These are phyloP conservation scores for Candida sojae DNA, from an alignment of 1,139 yeast genomes.

Conservation along the genomic window DNA sequence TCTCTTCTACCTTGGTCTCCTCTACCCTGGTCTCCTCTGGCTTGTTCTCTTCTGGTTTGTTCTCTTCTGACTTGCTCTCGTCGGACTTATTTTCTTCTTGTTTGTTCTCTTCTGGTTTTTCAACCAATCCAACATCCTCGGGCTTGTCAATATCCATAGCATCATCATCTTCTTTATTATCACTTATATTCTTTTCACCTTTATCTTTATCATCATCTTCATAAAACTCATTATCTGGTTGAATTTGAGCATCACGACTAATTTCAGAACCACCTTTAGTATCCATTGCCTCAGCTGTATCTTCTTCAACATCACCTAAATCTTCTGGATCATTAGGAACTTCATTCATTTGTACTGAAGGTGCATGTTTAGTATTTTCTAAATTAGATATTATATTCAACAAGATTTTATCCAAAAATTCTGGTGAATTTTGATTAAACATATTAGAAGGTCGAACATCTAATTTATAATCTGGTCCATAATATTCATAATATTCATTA, in stretches of 20 bases:
- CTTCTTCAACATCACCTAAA: conserved; percentile 76
- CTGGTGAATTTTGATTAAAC: conserved; percentile 95
- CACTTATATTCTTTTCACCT: conserved; percentile 38
- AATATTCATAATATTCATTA: conserved; percentile 95
- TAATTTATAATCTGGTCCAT: conserved; percentile 91
- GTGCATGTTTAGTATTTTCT: conserved; percentile 90
- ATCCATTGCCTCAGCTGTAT: conserved; percentile 70
- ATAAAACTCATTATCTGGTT: conserved; percentile 68
- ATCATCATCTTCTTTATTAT: background rate
- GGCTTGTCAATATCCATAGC: conserved; percentile 72
- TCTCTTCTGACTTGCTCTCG: background rate
- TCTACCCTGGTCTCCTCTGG: conserved; percentile 29
- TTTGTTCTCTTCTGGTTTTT: background rate
- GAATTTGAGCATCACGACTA: conserved; percentile 74
- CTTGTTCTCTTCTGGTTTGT: background rate
- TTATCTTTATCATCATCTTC: conserved; percentile 59
- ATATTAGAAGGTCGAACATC: conserved; percentile 96
- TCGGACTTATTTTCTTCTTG: background rate
- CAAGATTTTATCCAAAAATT: conserved; percentile 82
- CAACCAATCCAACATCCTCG: conserved; percentile 18
- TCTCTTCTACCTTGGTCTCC: conserved; percentile 83
- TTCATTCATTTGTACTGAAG: conserved; percentile 90
- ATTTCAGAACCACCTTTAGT: conserved; percentile 89
- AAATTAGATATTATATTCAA: conserved; percentile 76
- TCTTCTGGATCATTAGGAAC: conserved; percentile 87